Base-by-base conservation (phyloP, 257 asterid species). In the Haberlea rhodopensis region DNA sequence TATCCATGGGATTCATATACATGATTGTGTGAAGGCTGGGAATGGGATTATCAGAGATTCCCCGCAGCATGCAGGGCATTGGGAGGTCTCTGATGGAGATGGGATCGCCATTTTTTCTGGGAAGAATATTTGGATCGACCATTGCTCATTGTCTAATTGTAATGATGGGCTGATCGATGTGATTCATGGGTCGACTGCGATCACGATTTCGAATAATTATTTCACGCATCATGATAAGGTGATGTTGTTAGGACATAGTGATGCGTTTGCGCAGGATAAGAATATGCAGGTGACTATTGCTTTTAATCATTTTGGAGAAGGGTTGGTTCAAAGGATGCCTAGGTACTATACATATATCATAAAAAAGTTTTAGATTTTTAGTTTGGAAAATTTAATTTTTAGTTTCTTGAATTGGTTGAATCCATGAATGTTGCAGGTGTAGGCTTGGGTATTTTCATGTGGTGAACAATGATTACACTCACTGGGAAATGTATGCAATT, bases 401-500 rank as follows among this genome's bases (percentile, higher is more conserved):
- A 54, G 22, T 53, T 43, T 9, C 20, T 64, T 21, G 37, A 62
- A 15, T 62, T 46, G 5, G 4, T 20, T 7, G 25, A 29, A 29
- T 29, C 8, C 1, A 29, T 3, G 7, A 29, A 23, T 28, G 9
- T 22, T 74, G 67, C 91, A 87, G 95, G 87, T 85, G 97, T 60
- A 85, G 97, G 66, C 97, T 78, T 71, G 97, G 97, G 32, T 90
- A 83, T 64, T 90, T 90, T 64, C 95, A 90, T 57, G 97, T 87
- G 57, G 97, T 89, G 53, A 89, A 89, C 74, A 89, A 89, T 67
- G 97, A 89, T 62, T 89, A 89, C 48, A 90, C 94, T 3, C 95
- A 85, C 19, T 90, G 97, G 97, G 95, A 83, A 72, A 81, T 85
- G 97, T 90, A 90, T 73, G 97, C 95, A 0, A 79, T 90, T 70